A percentile compares a stretch with the other conserved stretches of the same genome.
These are phyloP conservation scores for Penicillium longicatenatum DNA, from an alignment of 495 filamentous ascomycete genomes.

Conservation along the genomic window DNA sequence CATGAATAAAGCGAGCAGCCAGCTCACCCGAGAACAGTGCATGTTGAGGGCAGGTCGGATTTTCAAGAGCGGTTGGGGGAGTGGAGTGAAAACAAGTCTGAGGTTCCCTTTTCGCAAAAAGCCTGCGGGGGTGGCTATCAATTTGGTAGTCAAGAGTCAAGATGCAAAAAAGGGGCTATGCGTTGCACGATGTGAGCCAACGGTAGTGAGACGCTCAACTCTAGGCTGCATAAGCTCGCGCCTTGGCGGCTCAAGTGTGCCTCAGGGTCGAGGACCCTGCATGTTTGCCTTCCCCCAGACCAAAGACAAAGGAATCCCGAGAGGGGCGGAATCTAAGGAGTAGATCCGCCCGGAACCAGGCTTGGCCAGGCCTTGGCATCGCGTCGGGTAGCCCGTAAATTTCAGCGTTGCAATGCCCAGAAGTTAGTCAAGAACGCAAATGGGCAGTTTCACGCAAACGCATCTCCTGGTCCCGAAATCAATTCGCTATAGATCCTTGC, in stretches of 20 bases:
- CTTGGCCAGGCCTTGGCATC: neutral
- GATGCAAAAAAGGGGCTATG: too few species aligned
- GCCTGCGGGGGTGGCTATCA: neutral
- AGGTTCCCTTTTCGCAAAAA: neutral
- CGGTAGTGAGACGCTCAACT: neutral
- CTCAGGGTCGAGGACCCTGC: neutral
- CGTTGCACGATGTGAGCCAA: too few species aligned
- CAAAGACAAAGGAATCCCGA: neutral
- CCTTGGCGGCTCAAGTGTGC: neutral
- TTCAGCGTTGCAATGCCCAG: neutral
- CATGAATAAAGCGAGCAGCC: constrained; percentile 14
- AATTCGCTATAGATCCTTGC: neutral
- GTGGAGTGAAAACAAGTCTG: neutral
- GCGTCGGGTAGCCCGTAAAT: neutral
- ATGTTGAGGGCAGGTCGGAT: constrained; percentile 4
- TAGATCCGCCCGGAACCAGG: neutral
- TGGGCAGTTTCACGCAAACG: neutral
- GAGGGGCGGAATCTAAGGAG: neutral
- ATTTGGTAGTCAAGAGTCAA: too few species aligned
- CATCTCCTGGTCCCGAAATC: neutral
- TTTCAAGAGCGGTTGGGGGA: neutral
- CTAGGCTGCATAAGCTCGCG: neutral
- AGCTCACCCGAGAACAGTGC: constrained; percentile 6
- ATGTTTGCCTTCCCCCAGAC: neutral
- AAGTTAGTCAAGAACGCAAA: neutral